Base-by-base conservation (phyloP, 1,139 yeast species). In the Yamadazyma mexicana region DNA sequence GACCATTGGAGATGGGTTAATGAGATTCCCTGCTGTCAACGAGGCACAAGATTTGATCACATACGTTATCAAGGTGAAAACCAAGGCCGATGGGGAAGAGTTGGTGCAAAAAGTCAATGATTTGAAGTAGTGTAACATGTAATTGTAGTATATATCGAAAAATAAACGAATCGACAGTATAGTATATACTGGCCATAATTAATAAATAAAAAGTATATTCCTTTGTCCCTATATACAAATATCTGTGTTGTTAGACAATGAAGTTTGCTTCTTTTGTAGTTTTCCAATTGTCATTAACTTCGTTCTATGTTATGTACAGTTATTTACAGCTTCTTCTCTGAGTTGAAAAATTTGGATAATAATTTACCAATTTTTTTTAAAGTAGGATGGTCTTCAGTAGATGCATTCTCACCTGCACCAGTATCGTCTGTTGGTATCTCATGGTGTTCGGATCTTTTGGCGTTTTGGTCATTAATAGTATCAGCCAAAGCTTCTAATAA, bases 401-500 rank as follows among this genome's bases (percentile, higher is more conserved):
- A 72, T 15, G 84, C 81, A 49, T 78, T 68, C 26, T 63, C 69
- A 35, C 78, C 68, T 26, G 65, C 66, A 9, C 16, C 59, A 64
- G 67, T 56, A 40, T 74, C 67, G 24, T 77, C 66, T 41, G 70
- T 67, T 80, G 81, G 77, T 39, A 73, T 69, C n/a, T 79, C 46
- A 15, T 44, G 47, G 25, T 40, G 75, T 47, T 78, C 81, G 10
- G 82, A 70, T 48, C 92, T 71, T 51, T 78, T 85, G 3, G 98
- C 98, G 23, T 74, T 75, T 34, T 71, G 71, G 59, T 92, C 99
- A 44, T 86, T 81, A 40, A 85, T 77, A 3, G 95, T 84, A 57
- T 88, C 96, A 1, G 99, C 98, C 47, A 92, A 73, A 0, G 97
- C 96, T 60, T 94, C 99, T 53, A 94, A 73, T 42, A 92, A 69